Base-by-base conservation (phyloP, 257 asterid genomes). In the Salvia miltiorrhiza region DNA sequence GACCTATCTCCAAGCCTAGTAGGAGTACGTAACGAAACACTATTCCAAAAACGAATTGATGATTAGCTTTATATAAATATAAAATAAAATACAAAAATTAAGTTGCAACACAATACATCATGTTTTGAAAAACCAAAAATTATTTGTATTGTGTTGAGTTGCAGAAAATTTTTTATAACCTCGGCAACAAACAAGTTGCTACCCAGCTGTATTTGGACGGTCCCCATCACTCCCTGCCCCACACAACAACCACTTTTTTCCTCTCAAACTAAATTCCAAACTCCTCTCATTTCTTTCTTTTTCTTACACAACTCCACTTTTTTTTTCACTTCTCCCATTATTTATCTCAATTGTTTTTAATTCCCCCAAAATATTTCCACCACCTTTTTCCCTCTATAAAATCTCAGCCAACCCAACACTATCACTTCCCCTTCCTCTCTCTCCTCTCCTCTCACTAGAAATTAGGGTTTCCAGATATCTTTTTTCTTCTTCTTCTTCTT, bases 341-440 rank as follows among this genome's bases (percentile, higher is more conserved):
- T 59, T 21, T 9, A 9, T 63, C 45, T 52, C 5, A 26, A n/a
- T n/a, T 45, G 35, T 26, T 70, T 30, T 13, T 12, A 41, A 32
- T 35, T 30, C 32, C 24, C 2, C 44, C 21, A 56, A 3, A 1
- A 48, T 70, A 45, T 63, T n/a, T 66, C 1, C 71, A 45, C 8
- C 81, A 76, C 67, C 71, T 47, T 72, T 74, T 69, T 57, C 13
- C 10, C 71, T 81, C 95, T 88, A 91, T 91, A 88, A 79, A 91
- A 81, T 77, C 84, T 65, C 80, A 44, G 45, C 77, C 71, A 73
- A 58, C 49, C 57, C 63, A 53, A 7, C 33, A 23, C 47, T 73
- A 39, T 73, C 77, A 66, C 88, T 71, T 70, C 84, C 64, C 76
- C 81, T 63, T 33, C 76, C 16, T 49, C 56, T 20, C 52, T n/a